A percentile compares a stretch with the other conserved stretches of the same genome.
These are phyloP conservation scores for Axilococcus clingmanii DNA, from an alignment of 139 green algal genomes.

Conservation along the genomic window DNA sequence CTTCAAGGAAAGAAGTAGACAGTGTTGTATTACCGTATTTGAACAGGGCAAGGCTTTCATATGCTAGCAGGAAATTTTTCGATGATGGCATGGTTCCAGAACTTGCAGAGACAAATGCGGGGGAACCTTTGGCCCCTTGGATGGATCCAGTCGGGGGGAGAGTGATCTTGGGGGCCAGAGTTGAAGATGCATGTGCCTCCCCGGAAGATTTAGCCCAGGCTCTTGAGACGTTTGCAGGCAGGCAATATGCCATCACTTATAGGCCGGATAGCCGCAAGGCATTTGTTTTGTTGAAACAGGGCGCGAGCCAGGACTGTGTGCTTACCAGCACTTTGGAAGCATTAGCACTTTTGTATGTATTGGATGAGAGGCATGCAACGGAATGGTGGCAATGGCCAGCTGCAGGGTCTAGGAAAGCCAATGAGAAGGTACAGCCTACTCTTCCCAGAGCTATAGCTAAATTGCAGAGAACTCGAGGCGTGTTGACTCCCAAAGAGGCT, in stretches of 20 bases:
- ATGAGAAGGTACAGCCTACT: too few species aligned
- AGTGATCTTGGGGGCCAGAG: conserved; percentile 51
- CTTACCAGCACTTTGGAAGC: conserved; percentile 61
- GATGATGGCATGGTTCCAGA: conserved; percentile 34
- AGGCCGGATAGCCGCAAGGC: conserved; percentile 34
- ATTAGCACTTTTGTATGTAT: conserved; percentile 53
- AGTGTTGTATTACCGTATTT: conserved; percentile 73
- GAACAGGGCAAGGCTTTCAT: conserved; percentile 59
- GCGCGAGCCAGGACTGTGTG: conserved; percentile 31
- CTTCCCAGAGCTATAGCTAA: background rate
- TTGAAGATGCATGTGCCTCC: conserved; percentile 53
- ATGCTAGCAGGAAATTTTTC: conserved; percentile 25
- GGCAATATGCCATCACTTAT: conserved; percentile 45
- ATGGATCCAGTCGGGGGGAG: conserved; percentile 16
- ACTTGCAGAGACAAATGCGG: conserved; percentile 52
- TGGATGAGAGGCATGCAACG: too few species aligned
- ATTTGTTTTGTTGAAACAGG: conserved; percentile 67
- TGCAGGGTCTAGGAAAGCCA: background rate
- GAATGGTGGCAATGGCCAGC: conserved; percentile 4
- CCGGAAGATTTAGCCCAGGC: conserved; percentile 39
- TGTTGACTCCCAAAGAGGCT: background rate
- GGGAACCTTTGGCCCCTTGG: conserved; percentile 69
- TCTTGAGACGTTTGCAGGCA: conserved; percentile 1
- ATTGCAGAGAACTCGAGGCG: background rate
- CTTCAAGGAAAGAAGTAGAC: conserved; percentile 58